A percentile compares a stretch with the other conserved stretches of the same genome.
phyloP scores from a whole-genome alignment of 176 grass and related monocot genomes.

The Triticum urartu region DNA sequence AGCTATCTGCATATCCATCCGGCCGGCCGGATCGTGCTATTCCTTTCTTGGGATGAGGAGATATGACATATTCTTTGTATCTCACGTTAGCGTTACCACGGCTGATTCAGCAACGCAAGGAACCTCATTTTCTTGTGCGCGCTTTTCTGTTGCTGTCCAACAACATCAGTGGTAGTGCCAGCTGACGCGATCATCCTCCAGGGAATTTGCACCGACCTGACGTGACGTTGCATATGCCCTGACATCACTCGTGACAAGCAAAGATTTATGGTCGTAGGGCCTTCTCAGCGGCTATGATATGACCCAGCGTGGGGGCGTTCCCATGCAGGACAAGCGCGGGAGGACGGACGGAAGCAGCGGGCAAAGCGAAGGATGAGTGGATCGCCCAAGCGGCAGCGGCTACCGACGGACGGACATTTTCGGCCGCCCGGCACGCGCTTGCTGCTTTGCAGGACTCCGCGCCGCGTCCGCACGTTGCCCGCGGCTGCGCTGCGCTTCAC shows the following conservation, averaged over 20 bases:
- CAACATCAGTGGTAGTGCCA: no score
- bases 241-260: neutral
- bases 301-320: neutral
- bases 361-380: neutral
- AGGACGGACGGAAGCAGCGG: neutral
- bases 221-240: neutral
- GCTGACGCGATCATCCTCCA: neutral
- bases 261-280: neutral
- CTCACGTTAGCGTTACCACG: neutral
- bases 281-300: neutral
- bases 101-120: neutral
- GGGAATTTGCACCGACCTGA: neutral
- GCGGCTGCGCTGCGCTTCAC: neutral
- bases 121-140: neutral
- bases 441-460: conserved; percentile 6
- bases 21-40: neutral
- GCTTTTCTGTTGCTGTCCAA: neutral
- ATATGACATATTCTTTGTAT: neutral
- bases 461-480: neutral
- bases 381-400: neutral
- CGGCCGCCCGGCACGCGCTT: neutral
- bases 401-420: neutral
- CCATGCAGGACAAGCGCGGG: neutral
- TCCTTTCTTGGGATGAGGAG: conserved; percentile 21
- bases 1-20: neutral